Percentiles rank a stretch among this genome's conserved stretches.
Conservation (phyloP, 768 basidiomycete genomes). For the Lactifluus pinguis region DNA sequence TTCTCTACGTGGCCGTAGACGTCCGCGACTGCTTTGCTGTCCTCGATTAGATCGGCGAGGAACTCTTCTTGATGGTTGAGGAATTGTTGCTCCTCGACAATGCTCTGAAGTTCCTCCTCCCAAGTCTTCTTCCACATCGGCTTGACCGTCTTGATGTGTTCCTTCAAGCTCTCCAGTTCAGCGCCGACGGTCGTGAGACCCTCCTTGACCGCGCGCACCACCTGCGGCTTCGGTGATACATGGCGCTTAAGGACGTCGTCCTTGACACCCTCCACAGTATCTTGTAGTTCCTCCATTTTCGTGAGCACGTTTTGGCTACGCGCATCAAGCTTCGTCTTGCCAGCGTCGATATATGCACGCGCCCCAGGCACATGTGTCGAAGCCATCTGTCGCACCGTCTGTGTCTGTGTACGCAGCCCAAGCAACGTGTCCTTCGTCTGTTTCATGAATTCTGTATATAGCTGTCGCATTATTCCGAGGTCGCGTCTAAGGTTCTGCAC, state of each 20-base stretch:
- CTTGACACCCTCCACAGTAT: conserved; percentile 80
- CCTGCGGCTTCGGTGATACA: conserved; percentile 66
- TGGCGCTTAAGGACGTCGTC: conserved; percentile 88
- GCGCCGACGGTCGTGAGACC: conserved; percentile 56
- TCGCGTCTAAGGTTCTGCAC: conserved; percentile 91
- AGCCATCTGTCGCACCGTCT: conserved; percentile 81
- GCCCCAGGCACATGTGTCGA: conserved; percentile 75
- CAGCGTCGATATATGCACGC: conserved; percentile 80
- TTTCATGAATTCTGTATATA: conserved; percentile 90
- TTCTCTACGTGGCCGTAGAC: conserved; percentile 89
- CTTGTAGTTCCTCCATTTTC: conserved; percentile 87
- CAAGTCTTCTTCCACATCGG: conserved; percentile 99
- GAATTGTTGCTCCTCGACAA: conserved; percentile 96
- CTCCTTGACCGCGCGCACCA: conserved; percentile 62
- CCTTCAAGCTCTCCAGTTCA: conserved; percentile 69
- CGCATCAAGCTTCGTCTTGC: conserved; percentile 84
- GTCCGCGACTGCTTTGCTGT: conserved; percentile 81
- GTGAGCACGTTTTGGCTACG: conserved; percentile 87
- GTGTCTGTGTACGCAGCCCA: conserved; percentile 73
- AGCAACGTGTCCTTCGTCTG: conserved; percentile 82
- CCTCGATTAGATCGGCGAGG: conserved; percentile 78
- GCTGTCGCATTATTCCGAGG: conserved; percentile 85
- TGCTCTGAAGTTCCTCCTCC: conserved; percentile 92
- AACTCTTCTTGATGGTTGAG: conserved; percentile 89
- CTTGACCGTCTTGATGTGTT: conserved; percentile 81